Base-by-base conservation (phyloP, 1,139 yeast genomes). In the Eremothecium cymbalariae region DNA sequence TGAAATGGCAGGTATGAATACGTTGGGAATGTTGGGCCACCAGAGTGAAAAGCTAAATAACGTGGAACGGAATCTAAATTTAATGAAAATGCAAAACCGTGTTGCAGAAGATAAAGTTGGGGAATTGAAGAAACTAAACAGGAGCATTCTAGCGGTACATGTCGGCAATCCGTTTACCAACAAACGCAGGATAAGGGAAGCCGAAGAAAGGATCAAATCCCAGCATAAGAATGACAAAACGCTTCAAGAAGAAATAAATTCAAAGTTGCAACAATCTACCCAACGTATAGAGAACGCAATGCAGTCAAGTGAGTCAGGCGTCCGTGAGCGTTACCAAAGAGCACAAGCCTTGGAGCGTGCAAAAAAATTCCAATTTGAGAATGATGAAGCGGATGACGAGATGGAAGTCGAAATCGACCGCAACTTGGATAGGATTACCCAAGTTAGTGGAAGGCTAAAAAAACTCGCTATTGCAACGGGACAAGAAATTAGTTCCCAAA, bases 11-110 rank as follows among this genome's bases (percentile, higher is more conserved):
- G 98, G 95, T 17, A 72, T 85, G 35, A 85, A 88, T 55, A 81
- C 97, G 0, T 63, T 88, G 47, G 96, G 96, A 18, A 77, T 85
- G 76, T 69, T 90, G 37, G 97, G 97, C 18, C 74, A 90, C 14
- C 98, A 93, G 59, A 78, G 94, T 37, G 96, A 86, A 55, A 67
- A 85, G 34, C 65, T 90, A 44, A 82, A 80, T 55, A 75, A 73
- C 51, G 77, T 90, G 13, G 96, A 88, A 55, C 77, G 75, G 47
- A 79, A 77, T 48, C 62, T 90, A 47, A 73, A 83, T 38, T 62
- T 82, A 38, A 84, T 94, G 29, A 83, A 78, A 41, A 78, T 86
- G 2, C 95, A 86, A 55, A 83, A 85, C 42, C 68, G 76, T 47
- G 73, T 82, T 40, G 95, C 95, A 5, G 86, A 81, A 45, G 84